Evolutionary conservation across 768 basidiomycete genomes (phyloP).

Genomic region (Grammothele lineata): DNA sequence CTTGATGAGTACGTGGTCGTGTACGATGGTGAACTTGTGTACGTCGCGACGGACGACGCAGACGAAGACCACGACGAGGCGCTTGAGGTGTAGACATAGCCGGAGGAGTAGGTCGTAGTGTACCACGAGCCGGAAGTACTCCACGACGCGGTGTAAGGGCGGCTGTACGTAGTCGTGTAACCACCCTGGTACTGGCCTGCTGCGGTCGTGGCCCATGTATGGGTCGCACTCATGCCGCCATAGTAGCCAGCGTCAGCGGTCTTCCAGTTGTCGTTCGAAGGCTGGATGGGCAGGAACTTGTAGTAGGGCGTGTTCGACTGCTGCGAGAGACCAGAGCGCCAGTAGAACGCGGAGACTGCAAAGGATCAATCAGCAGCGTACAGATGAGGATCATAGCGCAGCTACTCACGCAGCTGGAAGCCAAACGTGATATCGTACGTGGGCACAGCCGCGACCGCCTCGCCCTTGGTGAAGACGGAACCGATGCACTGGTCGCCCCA

Average conservation of each 20-base stretch:
- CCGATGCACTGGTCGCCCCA: constrained; percentile 16
- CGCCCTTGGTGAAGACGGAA: constrained; percentile 7
- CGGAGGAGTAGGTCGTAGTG: no score
- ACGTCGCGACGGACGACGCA: background rate
- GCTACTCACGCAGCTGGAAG: constrained; percentile 11
- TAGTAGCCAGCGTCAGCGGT: no score
- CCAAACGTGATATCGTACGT: constrained; percentile 7
- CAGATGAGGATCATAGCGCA: background rate
- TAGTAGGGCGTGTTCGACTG: constrained; percentile 7
- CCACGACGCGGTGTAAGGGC: background rate
- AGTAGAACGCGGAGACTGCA: constrained; percentile 13
- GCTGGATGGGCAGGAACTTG: constrained; percentile 8
- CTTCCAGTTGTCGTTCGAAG: background rate
- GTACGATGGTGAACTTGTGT: no score
- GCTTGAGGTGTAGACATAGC: no score
- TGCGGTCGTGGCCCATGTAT: no score
- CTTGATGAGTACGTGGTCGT: no score
- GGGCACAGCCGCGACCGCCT: background rate
- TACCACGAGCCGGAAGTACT: no score
- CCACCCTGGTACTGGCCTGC: no score
- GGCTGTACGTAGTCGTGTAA: background rate
- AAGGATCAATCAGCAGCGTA: background rate
- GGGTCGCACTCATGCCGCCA: no score
- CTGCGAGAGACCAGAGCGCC: constrained; percentile 7
- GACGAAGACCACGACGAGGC: no score